Evolutionary conservation across 371 early-diverging fungal genomes (phyloP).

Genomic region (Mortierella sp.): DNA sequence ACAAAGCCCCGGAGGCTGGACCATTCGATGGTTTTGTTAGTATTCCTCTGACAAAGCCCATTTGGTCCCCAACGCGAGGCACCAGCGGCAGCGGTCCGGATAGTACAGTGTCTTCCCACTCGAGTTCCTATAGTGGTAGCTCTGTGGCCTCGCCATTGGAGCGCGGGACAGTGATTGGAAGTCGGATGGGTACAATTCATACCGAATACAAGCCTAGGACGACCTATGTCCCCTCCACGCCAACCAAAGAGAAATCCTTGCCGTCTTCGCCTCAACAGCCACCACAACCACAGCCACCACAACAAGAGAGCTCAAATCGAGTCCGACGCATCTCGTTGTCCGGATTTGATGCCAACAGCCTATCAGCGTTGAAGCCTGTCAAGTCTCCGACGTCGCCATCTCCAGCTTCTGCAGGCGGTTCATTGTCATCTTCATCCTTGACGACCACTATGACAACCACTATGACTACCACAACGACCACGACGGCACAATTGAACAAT

Average conservation of each 20-base stretch:
- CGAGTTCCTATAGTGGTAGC: conserved; percentile 1
- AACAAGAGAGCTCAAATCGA: conserved; percentile 9
- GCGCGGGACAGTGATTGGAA: conserved; percentile 35
- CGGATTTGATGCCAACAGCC: conserved; percentile 40
- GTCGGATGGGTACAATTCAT: conserved; percentile 33
- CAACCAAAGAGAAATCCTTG: conserved; percentile 9
- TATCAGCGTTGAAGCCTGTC: conserved; percentile 37
- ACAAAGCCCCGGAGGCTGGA: conserved; percentile 4
- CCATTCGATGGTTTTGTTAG: conserved; percentile 35
- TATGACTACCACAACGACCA: conserved; percentile 7
- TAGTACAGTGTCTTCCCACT: background rate
- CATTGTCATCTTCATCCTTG: background rate
- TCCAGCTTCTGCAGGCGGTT: background rate
- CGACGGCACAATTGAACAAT: conserved; percentile 3
- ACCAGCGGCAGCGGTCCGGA: background rate
- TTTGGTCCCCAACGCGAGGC: conserved; percentile 24
- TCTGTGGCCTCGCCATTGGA: conserved; percentile 34
- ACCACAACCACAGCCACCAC: conserved; percentile 1
- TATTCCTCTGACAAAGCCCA: conserved; percentile 13
- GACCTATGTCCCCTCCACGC: conserved; percentile 21
- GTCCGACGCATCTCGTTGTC: conserved; percentile 38
- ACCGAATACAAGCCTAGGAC: conserved; percentile 30
- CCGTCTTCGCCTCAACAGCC: conserved; percentile 6
- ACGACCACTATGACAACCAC: conserved; percentile 19
- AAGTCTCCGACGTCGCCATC: conserved; percentile 3